These are phyloP conservation scores for Panicum miliaceum DNA, from an alignment of 176 grass and related monocot genomes.

Conservation along the genomic window DNA sequence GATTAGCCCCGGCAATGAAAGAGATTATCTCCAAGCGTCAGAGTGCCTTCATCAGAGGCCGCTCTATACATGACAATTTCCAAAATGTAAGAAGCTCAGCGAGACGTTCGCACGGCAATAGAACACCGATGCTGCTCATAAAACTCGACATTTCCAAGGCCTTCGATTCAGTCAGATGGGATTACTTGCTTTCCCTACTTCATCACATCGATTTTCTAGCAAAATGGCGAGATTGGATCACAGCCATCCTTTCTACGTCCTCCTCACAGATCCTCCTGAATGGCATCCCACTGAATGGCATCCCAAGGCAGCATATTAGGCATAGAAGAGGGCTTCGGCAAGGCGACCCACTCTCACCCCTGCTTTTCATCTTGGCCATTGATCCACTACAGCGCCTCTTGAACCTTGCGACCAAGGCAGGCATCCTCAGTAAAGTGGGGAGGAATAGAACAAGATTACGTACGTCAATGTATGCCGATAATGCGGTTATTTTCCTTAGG, in stretches of 20 bases:
- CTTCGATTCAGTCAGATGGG: neutral
- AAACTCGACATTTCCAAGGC: neutral
- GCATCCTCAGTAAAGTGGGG: neutral
- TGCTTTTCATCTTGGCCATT: too few species aligned
- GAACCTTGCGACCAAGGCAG: too few species aligned
- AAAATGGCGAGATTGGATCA: neutral
- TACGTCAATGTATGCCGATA: too few species aligned
- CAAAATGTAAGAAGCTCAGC: neutral
- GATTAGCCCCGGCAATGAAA: accelerated
- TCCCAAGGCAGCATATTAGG: too few species aligned
- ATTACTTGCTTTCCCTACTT: neutral
- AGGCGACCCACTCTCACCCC: too few species aligned
- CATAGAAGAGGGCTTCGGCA: too few species aligned
- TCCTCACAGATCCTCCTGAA: too few species aligned
- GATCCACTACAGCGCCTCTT: too few species aligned
- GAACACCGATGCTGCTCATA: neutral
- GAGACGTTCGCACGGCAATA: neutral
- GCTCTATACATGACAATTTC: neutral
- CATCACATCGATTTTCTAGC: neutral
- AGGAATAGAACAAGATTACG: too few species aligned
- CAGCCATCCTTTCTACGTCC: neutral
- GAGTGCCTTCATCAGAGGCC: neutral
- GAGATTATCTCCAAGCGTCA: neutral
- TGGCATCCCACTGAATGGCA: too few species aligned
- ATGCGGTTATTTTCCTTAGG: too few species aligned